Conservation (phyloP, 495 filamentous ascomycete species). For the Lophium mytilinum region DNA sequence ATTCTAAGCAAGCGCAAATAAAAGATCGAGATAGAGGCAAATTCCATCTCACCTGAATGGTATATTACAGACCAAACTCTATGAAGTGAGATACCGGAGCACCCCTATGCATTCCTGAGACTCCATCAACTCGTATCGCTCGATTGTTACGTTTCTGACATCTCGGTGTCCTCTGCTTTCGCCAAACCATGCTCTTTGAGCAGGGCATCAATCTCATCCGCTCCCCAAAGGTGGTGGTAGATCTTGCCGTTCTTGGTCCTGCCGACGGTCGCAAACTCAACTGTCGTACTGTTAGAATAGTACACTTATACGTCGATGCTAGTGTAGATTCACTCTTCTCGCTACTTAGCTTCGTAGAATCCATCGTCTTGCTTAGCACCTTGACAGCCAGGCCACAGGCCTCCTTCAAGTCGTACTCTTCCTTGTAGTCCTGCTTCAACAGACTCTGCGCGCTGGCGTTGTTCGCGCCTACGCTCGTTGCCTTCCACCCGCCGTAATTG, state of each 20-base stretch:
- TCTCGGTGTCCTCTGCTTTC: conserved; percentile 40
- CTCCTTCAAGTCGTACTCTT: conserved; percentile 91
- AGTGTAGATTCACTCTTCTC: conserved; percentile 74
- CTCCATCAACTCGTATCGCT: not conserved
- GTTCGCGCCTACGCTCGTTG: conserved; percentile 94
- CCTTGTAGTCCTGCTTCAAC: conserved; percentile 99
- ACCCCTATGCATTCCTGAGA: not conserved
- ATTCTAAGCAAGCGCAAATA: not conserved
- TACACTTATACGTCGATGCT: not conserved
- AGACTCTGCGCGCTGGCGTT: conserved; percentile 96
- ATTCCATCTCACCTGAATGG: conserved; percentile 1
- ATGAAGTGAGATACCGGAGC: not conserved
- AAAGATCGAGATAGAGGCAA: not conserved
- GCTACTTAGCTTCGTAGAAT: conserved; percentile 94
- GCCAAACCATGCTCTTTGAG: conserved; percentile 92
- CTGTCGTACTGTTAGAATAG: conserved; percentile 40
- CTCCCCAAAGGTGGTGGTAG: conserved; percentile 95
- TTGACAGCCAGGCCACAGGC: conserved; percentile 97
- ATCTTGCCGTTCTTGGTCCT: conserved; percentile 90
- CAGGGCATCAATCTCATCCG: conserved; percentile 90
- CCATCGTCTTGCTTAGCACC: conserved; percentile 99
- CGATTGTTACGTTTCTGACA: conserved; percentile 3
- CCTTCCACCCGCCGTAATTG: conserved; percentile 99
- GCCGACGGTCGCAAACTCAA: conserved; percentile 97
- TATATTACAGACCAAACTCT: conserved; percentile 2